Conservation (phyloP, 2,329 filamentous ascomycete species). For the Westerdykella sp. region DNA sequence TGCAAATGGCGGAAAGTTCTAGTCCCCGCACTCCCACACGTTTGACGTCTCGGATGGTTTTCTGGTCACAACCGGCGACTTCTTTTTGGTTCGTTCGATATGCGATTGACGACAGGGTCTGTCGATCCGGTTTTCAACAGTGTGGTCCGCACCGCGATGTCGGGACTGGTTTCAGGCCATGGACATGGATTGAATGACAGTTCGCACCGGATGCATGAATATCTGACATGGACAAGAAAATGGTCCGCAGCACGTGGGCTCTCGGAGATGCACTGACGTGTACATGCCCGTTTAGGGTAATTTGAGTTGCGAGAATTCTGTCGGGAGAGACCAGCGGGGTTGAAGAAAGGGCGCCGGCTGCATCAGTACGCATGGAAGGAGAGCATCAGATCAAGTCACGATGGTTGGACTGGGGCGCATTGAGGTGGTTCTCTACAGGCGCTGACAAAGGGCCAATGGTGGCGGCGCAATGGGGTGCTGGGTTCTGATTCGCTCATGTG, state of each 20-base stretch:
- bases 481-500: constrained; percentile 19
- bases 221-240: too few species aligned
- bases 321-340: too few species aligned
- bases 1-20: constrained; percentile 27
- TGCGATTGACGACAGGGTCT: constrained; percentile 6
- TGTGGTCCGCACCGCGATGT: too few species aligned
- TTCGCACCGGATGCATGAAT: constrained; percentile 1
- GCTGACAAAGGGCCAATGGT: constrained; percentile 24
- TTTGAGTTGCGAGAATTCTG: too few species aligned
- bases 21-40: constrained; percentile 19
- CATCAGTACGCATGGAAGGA: too few species aligned
- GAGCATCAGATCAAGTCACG: too few species aligned
- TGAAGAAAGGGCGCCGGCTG: too few species aligned
- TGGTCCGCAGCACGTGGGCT: too few species aligned
- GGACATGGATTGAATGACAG: constrained; percentile 12
- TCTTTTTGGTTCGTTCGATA: constrained; percentile 14
- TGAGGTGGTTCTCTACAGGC: constrained; percentile 9
- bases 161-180: too few species aligned
- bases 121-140: constrained; percentile 9
- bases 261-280: too few species aligned
- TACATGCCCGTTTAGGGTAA: too few species aligned
- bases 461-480: constrained; percentile 8
- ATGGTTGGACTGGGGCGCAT: too few species aligned
- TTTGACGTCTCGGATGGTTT: constrained; percentile 21
- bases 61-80: constrained; percentile 7